Evolutionary conservation across 148 eudicot genomes (phyloP), one percentile per base, ranked within the genome.

Genomic region (Tetragonia tetragonoides): DNA sequence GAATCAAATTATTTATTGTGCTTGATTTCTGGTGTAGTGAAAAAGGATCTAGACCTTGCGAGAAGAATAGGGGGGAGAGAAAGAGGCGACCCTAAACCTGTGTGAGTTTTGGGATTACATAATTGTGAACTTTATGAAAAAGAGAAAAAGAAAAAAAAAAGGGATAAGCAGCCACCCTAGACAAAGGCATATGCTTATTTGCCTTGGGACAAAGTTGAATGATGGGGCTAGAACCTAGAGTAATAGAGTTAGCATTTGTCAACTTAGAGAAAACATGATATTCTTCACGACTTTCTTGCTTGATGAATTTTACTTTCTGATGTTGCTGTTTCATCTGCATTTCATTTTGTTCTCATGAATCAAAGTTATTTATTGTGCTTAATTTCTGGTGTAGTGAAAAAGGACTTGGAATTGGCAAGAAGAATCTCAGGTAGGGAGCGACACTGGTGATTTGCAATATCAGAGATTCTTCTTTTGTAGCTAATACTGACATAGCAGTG

Each of bases 61-160:
- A 81, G 98, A 63, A 84, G 97, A 73, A 81, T 93, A 37, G 95
- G 95, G 75, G 93, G 92, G 53, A 85, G 84, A 86, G 88, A 85
- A 57, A 85, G 83, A 69, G 34, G 34, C 34, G 34, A 28, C 34
- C 34, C 34, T 28, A 20, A 17, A 18, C 24, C 34, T 28, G 18
- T 67, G 70, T 41, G 44, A 18, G 24, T 20, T 20, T 67, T 39
- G 70, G 46, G 49, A 49, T 40, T 49, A 39, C 18, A 40, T 39
- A 67, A 6, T 39, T 37, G 44, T 17, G 7, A 15, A 38, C 4
- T 67, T 6, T 4, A 28, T 28, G 34, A 28, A 28, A 28, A 28
- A 28, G 34, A 28, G 1, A 28, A 28, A 28, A 28, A 28, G 34
- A 28, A 28, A 28, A 28, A 28, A 28, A 28, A 28, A 28, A 28